Percentiles rank a stretch among this genome's conserved stretches.
Evolutionary conservation across 768 basidiomycete genomes (phyloP).

Genomic region (Suillus variegatus): DNA sequence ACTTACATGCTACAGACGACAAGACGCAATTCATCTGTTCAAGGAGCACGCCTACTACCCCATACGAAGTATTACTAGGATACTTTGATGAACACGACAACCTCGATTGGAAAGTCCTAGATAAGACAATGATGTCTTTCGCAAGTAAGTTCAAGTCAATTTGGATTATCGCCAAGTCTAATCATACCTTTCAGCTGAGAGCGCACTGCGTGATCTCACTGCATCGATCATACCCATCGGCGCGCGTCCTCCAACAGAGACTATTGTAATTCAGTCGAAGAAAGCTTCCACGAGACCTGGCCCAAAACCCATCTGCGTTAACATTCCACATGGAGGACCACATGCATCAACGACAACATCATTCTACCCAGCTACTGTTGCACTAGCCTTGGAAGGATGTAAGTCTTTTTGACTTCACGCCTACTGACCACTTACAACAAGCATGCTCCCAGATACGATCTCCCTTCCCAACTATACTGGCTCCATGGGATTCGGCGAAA

Average conservation of each 20-base stretch:
- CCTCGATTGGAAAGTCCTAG: slow-evolving; percentile 42
- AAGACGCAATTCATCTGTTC: slow-evolving; percentile 43
- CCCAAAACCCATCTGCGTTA: slow-evolving; percentile 46
- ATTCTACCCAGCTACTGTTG: slow-evolving; percentile 45
- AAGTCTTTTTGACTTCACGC: slow-evolving; percentile 22
- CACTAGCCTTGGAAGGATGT: slow-evolving; percentile 65
- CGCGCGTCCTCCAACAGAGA: slow-evolving; percentile 49
- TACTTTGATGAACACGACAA: slow-evolving; percentile 28
- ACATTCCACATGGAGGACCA: slow-evolving; percentile 64
- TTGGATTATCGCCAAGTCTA: background rate
- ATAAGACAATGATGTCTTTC: slow-evolving; percentile 40
- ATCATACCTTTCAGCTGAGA: slow-evolving; percentile 35
- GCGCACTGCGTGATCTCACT: slow-evolving; percentile 41
- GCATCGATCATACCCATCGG: slow-evolving; percentile 53
- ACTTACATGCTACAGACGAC: slow-evolving; percentile 52
- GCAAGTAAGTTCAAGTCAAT: slow-evolving; percentile 36
- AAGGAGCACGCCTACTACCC: slow-evolving; percentile 48
- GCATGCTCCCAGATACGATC: slow-evolving; percentile 47
- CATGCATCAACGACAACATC: slow-evolving; percentile 49
- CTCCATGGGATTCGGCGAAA: slow-evolving; percentile 65
- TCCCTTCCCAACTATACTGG: slow-evolving; percentile 70
- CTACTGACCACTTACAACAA: background rate
- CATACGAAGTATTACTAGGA: slow-evolving; percentile 53
- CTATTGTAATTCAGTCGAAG: slow-evolving; percentile 46
- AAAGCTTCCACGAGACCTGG: slow-evolving; percentile 16